Base-by-base conservation (phyloP, 805 yeast species). In the Starmerella vaccinii region DNA sequence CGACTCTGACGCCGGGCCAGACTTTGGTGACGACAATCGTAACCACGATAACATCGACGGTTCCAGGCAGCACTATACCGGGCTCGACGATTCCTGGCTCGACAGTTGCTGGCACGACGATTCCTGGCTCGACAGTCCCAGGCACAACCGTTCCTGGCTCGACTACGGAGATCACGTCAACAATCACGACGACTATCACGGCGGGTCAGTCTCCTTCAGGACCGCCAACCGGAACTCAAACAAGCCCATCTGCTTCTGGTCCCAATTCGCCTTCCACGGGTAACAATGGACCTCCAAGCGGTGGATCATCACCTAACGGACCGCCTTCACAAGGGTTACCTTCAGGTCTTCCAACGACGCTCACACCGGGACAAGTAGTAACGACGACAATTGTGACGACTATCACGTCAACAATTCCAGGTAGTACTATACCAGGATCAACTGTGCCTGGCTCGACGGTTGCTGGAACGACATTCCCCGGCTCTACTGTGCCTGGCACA, bases 381-480 rank as follows among this genome's bases (percentile, higher is more conserved):
- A 41, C 45, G 5, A 41, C 45, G 5, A 41, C 45, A 23, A 27
- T 26, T n/a, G 34, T 41, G 16, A 41, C 23, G 10, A 41, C 45
- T 5, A 12, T 30, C 9, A 30, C 37, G 10, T 22, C 27, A 13
- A 24, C 23, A 4, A 16, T 41, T 19, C 35, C 38, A 13, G 38
- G 46, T 1, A 30, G 38, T 5, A 30, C 46, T 4, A 30, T 30
- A 15, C 46, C 38, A 15, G 38, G 46, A 16, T 26, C 45, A 1
- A 26, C 34, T 23, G 24, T 38, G 4, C 27, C 45, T 15, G 45
- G 23, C 6, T 10, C 16, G 18, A 32, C 29, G 19, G 18, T 21
- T 10, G 18, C 15, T 5, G 46, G 46, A 10, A n/a, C 22, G 15
- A 22, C 26, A 23, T 8, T 29, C 15, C 45, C 45, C 3, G 45